Percentiles rank a stretch among this genome's conserved stretches.
phyloP scores from a whole-genome alignment of 495 filamentous ascomycete genomes.

The Penicillium malachiteum region DNA sequence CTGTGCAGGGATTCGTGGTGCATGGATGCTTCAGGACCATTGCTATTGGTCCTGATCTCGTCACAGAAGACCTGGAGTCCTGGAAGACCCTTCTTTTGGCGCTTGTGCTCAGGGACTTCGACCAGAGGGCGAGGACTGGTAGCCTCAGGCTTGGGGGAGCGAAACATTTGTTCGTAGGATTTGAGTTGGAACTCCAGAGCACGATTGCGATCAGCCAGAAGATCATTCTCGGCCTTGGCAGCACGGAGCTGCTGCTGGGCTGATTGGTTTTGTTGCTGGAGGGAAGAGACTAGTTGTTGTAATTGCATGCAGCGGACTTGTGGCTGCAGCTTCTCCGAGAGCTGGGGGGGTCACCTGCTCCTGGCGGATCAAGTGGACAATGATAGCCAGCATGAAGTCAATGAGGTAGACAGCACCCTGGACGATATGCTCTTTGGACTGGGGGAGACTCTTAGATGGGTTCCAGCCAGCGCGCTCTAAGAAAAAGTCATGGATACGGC shows the following conservation, averaged over 20 bases:
- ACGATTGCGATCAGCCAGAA: constrained; percentile 38
- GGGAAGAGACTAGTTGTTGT: constrained; percentile 36
- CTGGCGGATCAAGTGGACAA: constrained; percentile 39
- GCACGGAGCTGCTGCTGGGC: constrained; percentile 38
- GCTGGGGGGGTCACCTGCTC: constrained; percentile 43
- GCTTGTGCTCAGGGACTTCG: constrained; percentile 31
- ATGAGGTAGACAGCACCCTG: constrained; percentile 45
- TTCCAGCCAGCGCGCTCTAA: constrained; percentile 48
- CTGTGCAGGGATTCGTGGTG: constrained; percentile 28
- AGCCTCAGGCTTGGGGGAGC: constrained; percentile 38
- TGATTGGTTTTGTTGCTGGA: constrained; percentile 44
- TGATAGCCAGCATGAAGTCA: constrained; percentile 45
- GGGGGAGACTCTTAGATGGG: constrained; percentile 42
- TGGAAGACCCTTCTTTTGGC: constrained; percentile 37
- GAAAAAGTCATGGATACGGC: constrained; percentile 44
- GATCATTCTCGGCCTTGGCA: constrained; percentile 40
- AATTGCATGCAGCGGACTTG: constrained; percentile 46
- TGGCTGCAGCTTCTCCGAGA: constrained; percentile 44
- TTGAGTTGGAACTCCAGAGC: constrained; percentile 44
- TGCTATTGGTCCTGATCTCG: constrained; percentile 29
- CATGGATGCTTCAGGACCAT: constrained; percentile 19
- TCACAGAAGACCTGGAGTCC: constrained; percentile 43
- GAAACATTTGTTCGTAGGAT: constrained; percentile 44
- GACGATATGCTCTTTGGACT: constrained; percentile 50
- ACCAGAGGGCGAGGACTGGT: constrained; percentile 29